Conservation (phyloP, 306 rosid species). For the Canavalia ensiformis region DNA sequence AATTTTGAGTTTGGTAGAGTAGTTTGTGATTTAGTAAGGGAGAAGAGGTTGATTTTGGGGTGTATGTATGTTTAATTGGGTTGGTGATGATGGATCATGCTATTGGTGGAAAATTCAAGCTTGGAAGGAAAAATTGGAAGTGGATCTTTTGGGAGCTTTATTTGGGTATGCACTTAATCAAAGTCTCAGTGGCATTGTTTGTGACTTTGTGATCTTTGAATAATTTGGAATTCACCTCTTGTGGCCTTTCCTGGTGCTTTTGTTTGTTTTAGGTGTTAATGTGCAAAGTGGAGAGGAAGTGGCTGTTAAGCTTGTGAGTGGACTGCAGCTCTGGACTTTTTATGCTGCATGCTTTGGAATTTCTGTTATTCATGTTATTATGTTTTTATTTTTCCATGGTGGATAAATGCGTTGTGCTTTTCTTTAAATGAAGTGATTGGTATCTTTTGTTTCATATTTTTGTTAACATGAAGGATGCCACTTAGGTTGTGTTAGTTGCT, state of each 20-base stretch:
- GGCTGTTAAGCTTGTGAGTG: constrained; percentile 90
- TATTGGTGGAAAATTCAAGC: constrained; percentile 90
- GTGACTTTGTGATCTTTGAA: background rate
- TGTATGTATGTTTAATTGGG: constrained; percentile 60
- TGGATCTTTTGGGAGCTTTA: constrained; percentile 94
- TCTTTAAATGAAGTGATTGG: background rate
- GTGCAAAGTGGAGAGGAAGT: constrained; percentile 92
- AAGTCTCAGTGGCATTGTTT: constrained; percentile 24
- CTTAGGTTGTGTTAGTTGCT: constrained; percentile 1
- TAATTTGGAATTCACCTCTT: constrained; percentile 32
- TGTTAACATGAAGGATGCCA: background rate
- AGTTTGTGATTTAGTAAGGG: constrained; percentile 46
- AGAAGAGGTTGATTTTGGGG: constrained; percentile 48
- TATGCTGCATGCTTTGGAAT: constrained; percentile 27
- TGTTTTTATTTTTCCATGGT: background rate
- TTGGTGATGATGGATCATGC: constrained; percentile 75
- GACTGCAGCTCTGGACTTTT: background rate
- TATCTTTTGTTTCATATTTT: background rate
- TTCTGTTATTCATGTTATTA: constrained; percentile 20
- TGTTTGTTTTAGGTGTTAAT: constrained; percentile 75
- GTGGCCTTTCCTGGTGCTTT: constrained; percentile 46
- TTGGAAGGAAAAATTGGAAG: constrained; percentile 92
- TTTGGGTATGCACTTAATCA: constrained; percentile 68
- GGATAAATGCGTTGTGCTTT: constrained; percentile 20
- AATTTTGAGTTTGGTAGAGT: constrained; percentile 46